These are phyloP conservation scores for Daedaleopsis nitida DNA, from an alignment of 768 basidiomycete genomes.

Conservation along the genomic window DNA sequence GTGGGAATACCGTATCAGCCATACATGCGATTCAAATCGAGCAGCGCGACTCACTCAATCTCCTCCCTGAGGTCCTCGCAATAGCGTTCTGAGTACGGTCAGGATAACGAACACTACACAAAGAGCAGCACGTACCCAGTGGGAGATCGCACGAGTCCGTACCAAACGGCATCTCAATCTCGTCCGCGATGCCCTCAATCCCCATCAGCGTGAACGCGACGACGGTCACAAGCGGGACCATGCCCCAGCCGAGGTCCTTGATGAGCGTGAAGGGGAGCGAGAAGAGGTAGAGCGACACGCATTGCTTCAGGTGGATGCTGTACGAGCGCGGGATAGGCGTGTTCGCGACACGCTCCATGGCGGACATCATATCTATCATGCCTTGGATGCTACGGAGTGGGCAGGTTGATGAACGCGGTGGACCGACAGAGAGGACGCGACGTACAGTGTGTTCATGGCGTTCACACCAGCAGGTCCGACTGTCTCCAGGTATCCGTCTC, in stretches of 20 bases:
- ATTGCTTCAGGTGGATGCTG: conserved; percentile 92
- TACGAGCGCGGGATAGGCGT: conserved; percentile 83
- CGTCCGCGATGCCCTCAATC: conserved; percentile 93
- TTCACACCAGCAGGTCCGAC: conserved; percentile 90
- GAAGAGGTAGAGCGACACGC: conserved; percentile 90
- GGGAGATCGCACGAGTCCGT: conserved; percentile 69
- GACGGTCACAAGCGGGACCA: conserved; percentile 82
- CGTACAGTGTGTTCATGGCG: conserved; percentile 69
- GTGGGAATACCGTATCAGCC: conserved; percentile 4
- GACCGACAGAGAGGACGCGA: conserved; percentile 2
- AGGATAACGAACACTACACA: not conserved
- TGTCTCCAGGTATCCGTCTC: conserved; percentile 82
- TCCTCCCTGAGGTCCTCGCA: conserved; percentile 88
- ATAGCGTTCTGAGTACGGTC: conserved; percentile 61
- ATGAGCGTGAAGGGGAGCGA: conserved; percentile 87
- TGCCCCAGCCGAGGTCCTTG: conserved; percentile 79
- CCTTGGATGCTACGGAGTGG: conserved; percentile 56
- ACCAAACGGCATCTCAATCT: conserved; percentile 95
- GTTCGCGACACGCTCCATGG: conserved; percentile 91
- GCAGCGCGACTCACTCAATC: conserved; percentile 56
- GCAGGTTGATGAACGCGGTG: conserved; percentile 1
- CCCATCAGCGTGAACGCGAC: conserved; percentile 93
- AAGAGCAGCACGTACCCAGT: conserved; percentile 54
- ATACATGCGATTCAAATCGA: not conserved
- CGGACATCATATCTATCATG: conserved; percentile 83